Conservation (phyloP, 495 filamentous ascomycete genomes). For the Trichoderma reesei region DNA sequence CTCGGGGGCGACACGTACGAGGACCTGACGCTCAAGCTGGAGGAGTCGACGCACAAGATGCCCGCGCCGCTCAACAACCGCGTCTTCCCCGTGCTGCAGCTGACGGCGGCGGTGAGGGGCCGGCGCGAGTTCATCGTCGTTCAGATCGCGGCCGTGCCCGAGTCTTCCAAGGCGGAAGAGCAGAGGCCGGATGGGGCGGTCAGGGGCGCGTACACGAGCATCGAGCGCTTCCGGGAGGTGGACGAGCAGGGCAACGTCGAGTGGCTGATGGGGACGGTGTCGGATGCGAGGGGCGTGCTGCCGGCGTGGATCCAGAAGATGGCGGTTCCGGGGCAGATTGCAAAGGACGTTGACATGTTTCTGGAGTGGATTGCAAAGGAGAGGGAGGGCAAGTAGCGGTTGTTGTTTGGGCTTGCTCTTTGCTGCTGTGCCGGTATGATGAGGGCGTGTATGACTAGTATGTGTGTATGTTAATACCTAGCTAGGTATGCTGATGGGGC, state of each 20-base stretch:
- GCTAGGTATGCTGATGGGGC: no score
- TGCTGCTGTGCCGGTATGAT: neutral
- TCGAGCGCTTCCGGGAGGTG: slow-evolving; percentile 46
- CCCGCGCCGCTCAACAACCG: slow-evolving; percentile 43
- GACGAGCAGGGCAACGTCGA: slow-evolving; percentile 31
- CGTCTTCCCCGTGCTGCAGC: slow-evolving; percentile 45
- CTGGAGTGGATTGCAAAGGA: slow-evolving; percentile 47
- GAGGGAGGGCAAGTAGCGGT: slow-evolving; percentile 17
- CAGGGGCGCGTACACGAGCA: slow-evolving; percentile 47
- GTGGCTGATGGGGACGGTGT: slow-evolving; percentile 65
- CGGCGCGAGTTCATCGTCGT: slow-evolving; percentile 11
- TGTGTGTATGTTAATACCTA: no score
- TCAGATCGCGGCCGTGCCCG: slow-evolving; percentile 9
- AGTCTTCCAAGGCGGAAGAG: slow-evolving; percentile 9
- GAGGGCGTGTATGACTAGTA: neutral
- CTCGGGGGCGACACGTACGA: slow-evolving; percentile 33
- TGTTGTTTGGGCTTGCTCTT: neutral
- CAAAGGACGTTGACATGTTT: slow-evolving; percentile 64
- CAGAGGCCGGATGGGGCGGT: slow-evolving; percentile 37
- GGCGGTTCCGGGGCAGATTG: slow-evolving; percentile 53
- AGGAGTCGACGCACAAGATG: slow-evolving; percentile 41
- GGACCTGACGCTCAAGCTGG: slow-evolving; percentile 41
- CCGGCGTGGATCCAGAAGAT: slow-evolving; percentile 59
- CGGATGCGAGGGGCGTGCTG: slow-evolving; percentile 55
- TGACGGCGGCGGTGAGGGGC: slow-evolving; percentile 22